Evolutionary conservation across 2,329 filamentous ascomycete genomes (phyloP), one percentile per base, ranked within the genome.

Genomic region (Aspergillus floridensis): DNA sequence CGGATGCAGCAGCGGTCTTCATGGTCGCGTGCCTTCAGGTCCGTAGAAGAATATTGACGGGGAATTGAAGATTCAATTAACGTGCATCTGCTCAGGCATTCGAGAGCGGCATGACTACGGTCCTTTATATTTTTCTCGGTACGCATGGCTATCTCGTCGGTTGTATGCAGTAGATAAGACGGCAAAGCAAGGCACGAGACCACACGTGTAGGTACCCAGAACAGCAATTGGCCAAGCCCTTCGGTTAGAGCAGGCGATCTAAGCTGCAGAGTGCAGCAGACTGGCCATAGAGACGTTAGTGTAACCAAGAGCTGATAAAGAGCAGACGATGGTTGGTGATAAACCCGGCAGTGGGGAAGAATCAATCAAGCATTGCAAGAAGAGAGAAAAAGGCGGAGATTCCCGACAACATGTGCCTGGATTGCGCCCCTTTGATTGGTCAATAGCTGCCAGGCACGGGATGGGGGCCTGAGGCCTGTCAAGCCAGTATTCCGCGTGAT

Each of bases 181-280:
- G 32, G 8, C 16, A 41, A 38, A 22, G 38, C 35, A 52, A 48
- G 46, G n/a, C 21, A 24, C 10, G 26, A 24, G 16, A 22, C 46
- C 52, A 59, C 57, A 59, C 57, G 57, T 59, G 57, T 47, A 59
- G 26, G 38, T 59, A 26, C 44, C 21, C n/a, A 35, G 47, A 41
- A 14, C 35, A 47, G 35, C 53, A 54, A 59, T 59, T 59, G 57
- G 57, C 57, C 82, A 22, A 85, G 75, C 5, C 14, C 38, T 6
- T 44, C 38, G 38, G 38, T 6, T 44, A 44, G 14, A 44, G 38
- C 38, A 19, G 16, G 3, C 38, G 6, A 16, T 7, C n/a, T 19
- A 6, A 44, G 38, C 16, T 44, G 38, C 38, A n/a, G n/a, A n/a
- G n/a, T n/a, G n/a, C n/a, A 44, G 14, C 5, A 19, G 38, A 16